These are phyloP conservation scores for Dinochytrium kinnereticum DNA, from an alignment of 371 early-diverging fungal genomes.

Conservation along the genomic window DNA sequence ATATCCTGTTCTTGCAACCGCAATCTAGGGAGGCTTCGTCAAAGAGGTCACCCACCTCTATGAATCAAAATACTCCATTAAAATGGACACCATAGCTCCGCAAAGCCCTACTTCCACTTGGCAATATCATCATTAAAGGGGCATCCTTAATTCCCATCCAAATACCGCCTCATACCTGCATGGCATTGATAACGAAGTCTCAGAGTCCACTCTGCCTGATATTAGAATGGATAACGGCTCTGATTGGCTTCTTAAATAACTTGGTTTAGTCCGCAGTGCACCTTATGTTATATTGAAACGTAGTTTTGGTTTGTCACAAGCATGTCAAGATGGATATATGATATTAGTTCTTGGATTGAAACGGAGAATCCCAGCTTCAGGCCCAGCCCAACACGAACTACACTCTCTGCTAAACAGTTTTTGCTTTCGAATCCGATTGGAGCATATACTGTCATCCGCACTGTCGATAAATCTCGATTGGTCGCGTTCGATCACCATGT, in stretches of 20 bases:
- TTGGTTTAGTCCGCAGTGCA: constrained; percentile 80
- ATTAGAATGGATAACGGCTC: neutral
- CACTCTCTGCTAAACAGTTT: neutral
- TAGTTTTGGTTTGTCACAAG: too few species aligned
- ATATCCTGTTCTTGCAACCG: constrained; percentile 63
- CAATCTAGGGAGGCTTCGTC: constrained; percentile 63
- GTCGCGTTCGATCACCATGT: constrained; percentile 4
- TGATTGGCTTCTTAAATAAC: constrained; percentile 32
- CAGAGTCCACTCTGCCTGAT: constrained; percentile 68
- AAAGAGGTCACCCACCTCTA: constrained; percentile 72
- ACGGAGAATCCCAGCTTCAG: too few species aligned
- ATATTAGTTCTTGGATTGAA: too few species aligned
- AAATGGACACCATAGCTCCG: constrained; percentile 65
- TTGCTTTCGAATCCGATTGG: neutral
- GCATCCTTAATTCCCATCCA: neutral
- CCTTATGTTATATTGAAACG: too few species aligned
- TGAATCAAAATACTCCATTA: constrained; percentile 64
- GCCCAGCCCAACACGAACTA: neutral
- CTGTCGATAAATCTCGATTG: neutral
- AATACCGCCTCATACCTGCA: constrained; percentile 63
- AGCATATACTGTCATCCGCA: neutral
- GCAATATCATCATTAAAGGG: constrained; percentile 79
- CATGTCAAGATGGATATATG: too few species aligned
- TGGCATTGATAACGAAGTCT: constrained; percentile 80
- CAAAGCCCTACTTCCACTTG: constrained; percentile 83